These are phyloP conservation scores for Eimeria praecox DNA, from an alignment of 169 alveolate genomes.

Conservation along the genomic window DNA sequence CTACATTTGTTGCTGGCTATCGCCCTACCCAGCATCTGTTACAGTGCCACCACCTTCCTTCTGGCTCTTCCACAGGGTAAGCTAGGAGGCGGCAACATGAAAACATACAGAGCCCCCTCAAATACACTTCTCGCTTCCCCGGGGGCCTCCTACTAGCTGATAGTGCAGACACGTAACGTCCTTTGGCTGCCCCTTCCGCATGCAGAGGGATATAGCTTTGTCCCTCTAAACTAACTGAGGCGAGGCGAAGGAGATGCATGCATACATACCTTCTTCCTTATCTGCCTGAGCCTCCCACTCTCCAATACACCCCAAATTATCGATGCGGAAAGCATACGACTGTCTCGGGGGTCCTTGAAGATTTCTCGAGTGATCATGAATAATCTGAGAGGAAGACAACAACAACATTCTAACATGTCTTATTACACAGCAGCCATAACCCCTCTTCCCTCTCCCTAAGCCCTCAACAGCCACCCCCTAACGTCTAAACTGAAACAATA, in stretches of 20 bases:
- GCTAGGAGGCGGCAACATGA: no score
- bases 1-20: background rate
- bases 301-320: conserved; percentile 34
- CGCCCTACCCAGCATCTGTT: background rate
- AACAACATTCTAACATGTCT: background rate
- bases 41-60: no score
- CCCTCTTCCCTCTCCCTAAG: background rate
- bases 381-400: background rate
- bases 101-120: no score
- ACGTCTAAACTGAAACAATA: background rate
- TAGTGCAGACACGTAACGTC: no score
- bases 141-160: no score
- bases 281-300: conserved; percentile 59
- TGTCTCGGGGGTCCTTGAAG: conserved; percentile 53
- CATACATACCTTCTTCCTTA: conserved; percentile 28
- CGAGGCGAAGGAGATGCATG: no score
- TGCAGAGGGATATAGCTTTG: no score
- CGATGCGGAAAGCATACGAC: conserved; percentile 52
- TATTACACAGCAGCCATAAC: no score
- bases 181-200: no score
- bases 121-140: no score
- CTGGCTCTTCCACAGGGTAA: no score
- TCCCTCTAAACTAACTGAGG: no score
- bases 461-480: background rate
- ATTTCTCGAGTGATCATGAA: conserved; percentile 35